Evolutionary conservation across 495 filamentous ascomycete genomes (phyloP).

Genomic region (Pyrenula massariospora): DNA sequence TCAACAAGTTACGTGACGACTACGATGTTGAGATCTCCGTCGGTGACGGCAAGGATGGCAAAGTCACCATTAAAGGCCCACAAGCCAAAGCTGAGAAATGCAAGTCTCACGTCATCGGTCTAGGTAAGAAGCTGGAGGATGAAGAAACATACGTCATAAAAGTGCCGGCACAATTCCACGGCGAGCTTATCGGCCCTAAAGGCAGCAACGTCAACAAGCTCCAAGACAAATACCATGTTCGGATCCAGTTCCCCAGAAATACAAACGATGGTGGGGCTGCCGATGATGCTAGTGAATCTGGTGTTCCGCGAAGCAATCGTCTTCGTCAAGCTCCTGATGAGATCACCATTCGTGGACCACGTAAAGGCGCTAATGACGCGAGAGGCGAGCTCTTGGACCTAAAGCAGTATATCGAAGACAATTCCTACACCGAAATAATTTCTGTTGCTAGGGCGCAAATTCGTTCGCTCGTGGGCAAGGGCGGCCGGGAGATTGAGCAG

Average conservation of each 20-base stretch:
- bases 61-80: conserved; percentile 60
- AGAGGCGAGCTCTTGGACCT: conserved; percentile 80
- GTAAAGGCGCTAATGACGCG: conserved; percentile 80
- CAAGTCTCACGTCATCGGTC: conserved; percentile 58
- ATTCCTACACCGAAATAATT: conserved; percentile 64
- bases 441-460: conserved; percentile 80
- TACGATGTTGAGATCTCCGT: conserved; percentile 97
- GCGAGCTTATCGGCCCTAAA: conserved; percentile 57
- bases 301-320: conserved; percentile 44
- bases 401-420: conserved; percentile 76
- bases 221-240: conserved; percentile 79
- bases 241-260: conserved; percentile 84
- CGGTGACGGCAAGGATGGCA: conserved; percentile 45
- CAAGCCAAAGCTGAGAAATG: conserved; percentile 73
- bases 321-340: conserved; percentile 73
- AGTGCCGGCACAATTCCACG: conserved; percentile 77
- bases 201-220: conserved; percentile 55
- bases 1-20: conserved; percentile 88
- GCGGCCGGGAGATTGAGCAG: conserved; percentile 81
- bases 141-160: conserved; percentile 78
- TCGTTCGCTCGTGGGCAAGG: conserved; percentile 78
- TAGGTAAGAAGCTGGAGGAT: conserved; percentile 73
- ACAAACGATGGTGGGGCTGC: conserved; percentile 59
- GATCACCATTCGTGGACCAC: conserved; percentile 81
- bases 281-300: conserved; percentile 61